Evolutionary conservation across 371 early-diverging fungal genomes (phyloP), one percentile per base, ranked within the genome.

Genomic region (Encephalitozoon cuniculi): DNA sequence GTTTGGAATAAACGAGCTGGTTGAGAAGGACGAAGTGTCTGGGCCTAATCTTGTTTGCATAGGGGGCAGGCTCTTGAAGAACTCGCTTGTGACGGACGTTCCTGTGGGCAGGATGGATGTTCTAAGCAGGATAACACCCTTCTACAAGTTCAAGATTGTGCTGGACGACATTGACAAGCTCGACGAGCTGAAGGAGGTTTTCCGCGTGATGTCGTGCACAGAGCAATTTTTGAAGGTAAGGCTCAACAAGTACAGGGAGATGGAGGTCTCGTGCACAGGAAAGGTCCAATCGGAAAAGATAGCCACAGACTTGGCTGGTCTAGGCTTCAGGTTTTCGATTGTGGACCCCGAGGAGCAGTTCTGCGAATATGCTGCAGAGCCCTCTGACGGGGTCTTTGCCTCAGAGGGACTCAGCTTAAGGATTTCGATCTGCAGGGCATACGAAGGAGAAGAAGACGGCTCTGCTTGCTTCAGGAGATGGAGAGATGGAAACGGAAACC

Each of bases 261-360:
- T 81, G 21, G 82, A 81, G 51, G 39, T 83, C 3, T 32, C 69
- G 15, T 79, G 80, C 30, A 41, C 64, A 32, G 84, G 84, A 4
- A 67, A 72, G 51, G 74, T 83, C 12, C 84, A 83, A 21, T 78
- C 78, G 44, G 84, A 83, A 70, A 83, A 83, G 71, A 75, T 83
- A 11, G 64, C 71, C 3, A 64, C 51, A 23, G 84, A 83, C 72
- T 44, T 83, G 12, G 32, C 6, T 39, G 43, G 67, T 9, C 37
- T 26, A 1, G 69, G 64, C 11, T 64, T 70, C 78, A 12, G 46
- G 11, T 41, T 81, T 39, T 15, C 25, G 8, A 30, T 15, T n/a
- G 44, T 9, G 4, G 79, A 69, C 68, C 41, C 65, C 37, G 44
- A 69, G 2, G 23, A 51, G 9, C 9, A 34, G 8, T 82, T 79